A percentile compares a stretch with the other conserved stretches of the same genome.
Conservation (phyloP, 2,329 filamentous ascomycete species). For the Monilinia polystroma region DNA sequence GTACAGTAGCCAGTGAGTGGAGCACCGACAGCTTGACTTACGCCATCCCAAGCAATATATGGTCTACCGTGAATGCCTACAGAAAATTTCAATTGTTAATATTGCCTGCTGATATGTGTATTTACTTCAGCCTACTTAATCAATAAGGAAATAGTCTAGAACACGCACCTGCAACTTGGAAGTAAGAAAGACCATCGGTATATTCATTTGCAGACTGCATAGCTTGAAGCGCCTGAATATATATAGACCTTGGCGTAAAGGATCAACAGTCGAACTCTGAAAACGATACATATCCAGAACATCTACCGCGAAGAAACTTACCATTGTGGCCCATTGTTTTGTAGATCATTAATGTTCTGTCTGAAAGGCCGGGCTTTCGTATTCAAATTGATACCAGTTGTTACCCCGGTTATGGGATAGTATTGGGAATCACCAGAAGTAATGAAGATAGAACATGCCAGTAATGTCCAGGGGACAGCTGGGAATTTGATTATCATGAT, state of each 20-base stretch:
- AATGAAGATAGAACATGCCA: constrained; percentile 2
- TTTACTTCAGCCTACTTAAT: neutral
- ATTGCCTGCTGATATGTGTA: neutral
- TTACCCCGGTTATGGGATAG: constrained; percentile 28
- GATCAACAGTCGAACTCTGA: constrained; percentile 7
- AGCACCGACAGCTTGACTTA: constrained; percentile 23
- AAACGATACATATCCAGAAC: constrained; percentile 26
- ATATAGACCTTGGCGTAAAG: constrained; percentile 30
- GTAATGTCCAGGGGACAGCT: neutral
- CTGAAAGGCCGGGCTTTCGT: constrained; percentile 31
- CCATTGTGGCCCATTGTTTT: constrained; percentile 27
- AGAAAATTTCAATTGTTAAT: neutral
- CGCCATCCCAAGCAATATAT: constrained; percentile 35
- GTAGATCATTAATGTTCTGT: constrained; percentile 33
- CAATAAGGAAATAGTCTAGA: neutral
- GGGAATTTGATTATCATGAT: constrained; percentile 7
- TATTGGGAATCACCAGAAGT: constrained; percentile 13
- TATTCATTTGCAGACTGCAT: constrained; percentile 31
- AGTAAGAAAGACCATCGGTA: constrained; percentile 30
- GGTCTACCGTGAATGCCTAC: constrained; percentile 33
- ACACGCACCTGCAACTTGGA: constrained; percentile 32
- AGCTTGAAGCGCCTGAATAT: constrained; percentile 21
- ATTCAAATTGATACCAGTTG: constrained; percentile 27
- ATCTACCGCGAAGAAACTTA: neutral
- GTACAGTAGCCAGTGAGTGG: constrained; percentile 37